A percentile compares a stretch with the other conserved stretches of the same genome.
These are phyloP conservation scores for Boletus rubropictus DNA, from an alignment of 768 basidiomycete species.

Conservation along the genomic window DNA sequence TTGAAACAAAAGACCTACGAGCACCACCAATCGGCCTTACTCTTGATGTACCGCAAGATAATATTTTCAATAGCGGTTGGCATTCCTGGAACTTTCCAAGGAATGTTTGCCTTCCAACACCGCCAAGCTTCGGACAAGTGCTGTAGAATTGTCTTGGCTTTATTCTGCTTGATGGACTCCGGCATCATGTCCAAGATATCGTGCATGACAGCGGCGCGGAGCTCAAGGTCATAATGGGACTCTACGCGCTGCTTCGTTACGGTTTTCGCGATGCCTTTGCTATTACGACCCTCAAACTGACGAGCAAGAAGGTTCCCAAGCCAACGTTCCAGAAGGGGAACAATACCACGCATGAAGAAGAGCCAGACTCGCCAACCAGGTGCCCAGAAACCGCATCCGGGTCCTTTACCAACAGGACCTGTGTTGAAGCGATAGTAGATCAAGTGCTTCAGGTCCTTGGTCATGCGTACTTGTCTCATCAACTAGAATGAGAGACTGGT, in stretches of 20 bases:
- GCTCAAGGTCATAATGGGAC: conserved; percentile 95
- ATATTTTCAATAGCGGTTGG: conserved; percentile 99
- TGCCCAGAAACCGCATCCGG: conserved; percentile 99
- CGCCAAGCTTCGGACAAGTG: conserved; percentile 98
- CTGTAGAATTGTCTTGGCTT: conserved; percentile 98
- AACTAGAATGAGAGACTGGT: conserved; percentile 42
- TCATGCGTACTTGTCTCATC: conserved; percentile 99
- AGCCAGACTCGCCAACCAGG: conserved; percentile 99
- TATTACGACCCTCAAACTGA: conserved; percentile 97
- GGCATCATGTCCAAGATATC: conserved; percentile 99
- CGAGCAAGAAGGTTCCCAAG: conserved; percentile 94
- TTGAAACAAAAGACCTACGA: conserved; percentile 45
- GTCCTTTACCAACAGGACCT: conserved; percentile 98
- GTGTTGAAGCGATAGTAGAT: conserved; percentile 99
- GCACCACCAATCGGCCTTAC: conserved; percentile 99
- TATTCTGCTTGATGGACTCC: conserved; percentile 98
- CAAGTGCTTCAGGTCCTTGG: conserved; percentile 96
- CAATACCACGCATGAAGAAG: conserved; percentile 99
- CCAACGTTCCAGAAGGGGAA: conserved; percentile 96
- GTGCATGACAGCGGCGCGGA: conserved; percentile 99
- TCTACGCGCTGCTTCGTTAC: conserved; percentile 99
- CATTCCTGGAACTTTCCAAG: conserved; percentile 99
- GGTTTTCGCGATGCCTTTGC: conserved; percentile 93
- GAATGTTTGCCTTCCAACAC: conserved; percentile 96
- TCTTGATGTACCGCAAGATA: conserved; percentile 97